phyloP scores from a whole-genome alignment of 208 protist species.

The Acanthamoeba lenticulata region DNA sequence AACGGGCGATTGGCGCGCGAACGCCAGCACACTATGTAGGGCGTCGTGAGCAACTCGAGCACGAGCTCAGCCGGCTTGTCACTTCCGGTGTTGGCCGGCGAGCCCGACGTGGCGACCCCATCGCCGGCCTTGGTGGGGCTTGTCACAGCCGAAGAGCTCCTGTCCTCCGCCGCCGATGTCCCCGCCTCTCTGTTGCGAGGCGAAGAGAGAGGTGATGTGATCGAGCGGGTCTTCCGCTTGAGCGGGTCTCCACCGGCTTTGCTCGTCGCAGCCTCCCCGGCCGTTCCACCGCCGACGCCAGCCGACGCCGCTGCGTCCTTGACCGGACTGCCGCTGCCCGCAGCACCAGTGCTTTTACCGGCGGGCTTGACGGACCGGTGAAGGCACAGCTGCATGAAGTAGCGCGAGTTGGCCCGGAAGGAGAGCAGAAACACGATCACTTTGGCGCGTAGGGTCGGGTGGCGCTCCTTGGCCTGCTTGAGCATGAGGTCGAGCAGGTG shows the following conservation, averaged over 20 bases:
- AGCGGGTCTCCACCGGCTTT: background rate
- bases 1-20: background rate
- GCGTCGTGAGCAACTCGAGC: background rate
- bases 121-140: background rate
- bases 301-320: no score
- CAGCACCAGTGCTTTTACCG: no score
- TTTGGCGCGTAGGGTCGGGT: background rate
- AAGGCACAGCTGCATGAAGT: slow-evolving; percentile 41
- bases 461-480: slow-evolving; percentile 10
- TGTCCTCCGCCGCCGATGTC: no score
- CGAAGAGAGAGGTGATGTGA: background rate
- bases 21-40: slow-evolving; percentile 20
- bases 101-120: no score
- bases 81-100: no score
- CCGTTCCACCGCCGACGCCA: no score
- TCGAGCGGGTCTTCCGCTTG: background rate
- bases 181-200: background rate
- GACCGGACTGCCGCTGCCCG: no score
- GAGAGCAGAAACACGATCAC: slow-evolving; percentile 37
- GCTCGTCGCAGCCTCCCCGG: background rate
- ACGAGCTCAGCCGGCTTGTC: background rate
- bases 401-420: slow-evolving; percentile 6
- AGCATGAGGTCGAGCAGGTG: background rate
- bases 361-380: background rate
- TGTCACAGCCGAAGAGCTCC: no score